Conservation (phyloP, 352 stramenopile genomes). For the Lagenidium sp. region DNA sequence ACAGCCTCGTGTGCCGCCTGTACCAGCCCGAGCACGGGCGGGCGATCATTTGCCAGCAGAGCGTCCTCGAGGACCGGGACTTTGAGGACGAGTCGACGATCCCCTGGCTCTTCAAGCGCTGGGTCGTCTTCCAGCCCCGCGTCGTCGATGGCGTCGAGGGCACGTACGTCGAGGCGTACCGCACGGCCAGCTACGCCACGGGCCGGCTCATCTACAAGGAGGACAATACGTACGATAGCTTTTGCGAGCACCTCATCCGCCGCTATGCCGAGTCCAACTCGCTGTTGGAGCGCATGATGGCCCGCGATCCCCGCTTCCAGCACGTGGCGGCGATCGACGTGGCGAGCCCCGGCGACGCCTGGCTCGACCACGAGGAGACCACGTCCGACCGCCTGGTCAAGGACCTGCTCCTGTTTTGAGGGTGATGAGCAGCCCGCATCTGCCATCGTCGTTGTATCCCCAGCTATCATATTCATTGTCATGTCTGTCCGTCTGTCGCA, state of each 20-base stretch:
- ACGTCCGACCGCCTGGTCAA: conserved; percentile 82
- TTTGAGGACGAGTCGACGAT: conserved; percentile 73
- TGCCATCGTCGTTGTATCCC: too few relatives aligned
- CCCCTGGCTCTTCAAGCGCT: conserved; percentile 84
- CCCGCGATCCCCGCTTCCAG: conserved; percentile 60
- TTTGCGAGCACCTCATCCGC: conserved; percentile 83
- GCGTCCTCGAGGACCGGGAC: conserved; percentile 73
- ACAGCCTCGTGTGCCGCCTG: conserved; percentile 65
- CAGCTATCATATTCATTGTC: too few relatives aligned
- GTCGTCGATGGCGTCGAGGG: conserved; percentile 64
- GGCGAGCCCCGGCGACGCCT: conserved; percentile 14
- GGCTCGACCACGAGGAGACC: conserved; percentile 37
- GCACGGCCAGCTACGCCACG: conserved; percentile 77
- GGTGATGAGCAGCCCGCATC: too few relatives aligned
- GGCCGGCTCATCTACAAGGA: conserved; percentile 83
- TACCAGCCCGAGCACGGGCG: conserved; percentile 40
- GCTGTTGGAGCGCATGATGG: conserved; percentile 79
- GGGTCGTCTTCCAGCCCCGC: conserved; percentile 75
- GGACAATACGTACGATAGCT: conserved; percentile 86
- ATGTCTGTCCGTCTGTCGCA: too few relatives aligned
- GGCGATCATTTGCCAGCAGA: conserved; percentile 80
- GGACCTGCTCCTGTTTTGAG: conserved; percentile 76
- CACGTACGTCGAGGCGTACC: conserved; percentile 75
- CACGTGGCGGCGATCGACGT: conserved; percentile 29
- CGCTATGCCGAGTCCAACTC: conserved; percentile 80